Evolutionary conservation across 192 early-diverging fungal species (phyloP).

Genomic region (Funneliformis geosporum): DNA sequence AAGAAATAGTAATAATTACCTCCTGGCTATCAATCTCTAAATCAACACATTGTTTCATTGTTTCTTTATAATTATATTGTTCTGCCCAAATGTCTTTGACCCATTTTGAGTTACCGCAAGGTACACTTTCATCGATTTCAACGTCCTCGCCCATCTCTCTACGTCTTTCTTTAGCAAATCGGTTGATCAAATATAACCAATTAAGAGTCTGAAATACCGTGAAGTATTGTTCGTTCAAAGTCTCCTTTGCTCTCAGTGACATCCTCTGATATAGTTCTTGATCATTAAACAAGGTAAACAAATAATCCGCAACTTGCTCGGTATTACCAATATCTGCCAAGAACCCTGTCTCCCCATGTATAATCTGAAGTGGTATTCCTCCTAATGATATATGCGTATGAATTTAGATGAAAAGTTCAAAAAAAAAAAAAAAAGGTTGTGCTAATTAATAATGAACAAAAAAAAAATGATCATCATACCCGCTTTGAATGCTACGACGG

Average conservation of each 20-base stretch:
- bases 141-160: slow-evolving; percentile 27
- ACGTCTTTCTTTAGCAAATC: slow-evolving; percentile 47
- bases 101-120: slow-evolving; percentile 43
- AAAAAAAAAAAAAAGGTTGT: too few relatives aligned
- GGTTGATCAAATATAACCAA: slow-evolving; percentile 72
- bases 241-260: slow-evolving; percentile 39
- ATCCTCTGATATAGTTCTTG: slow-evolving; percentile 49
- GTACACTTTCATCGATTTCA: slow-evolving; percentile 26
- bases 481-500: slow-evolving; percentile 54
- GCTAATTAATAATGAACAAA: neutral
- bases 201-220: slow-evolving; percentile 71
- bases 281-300: slow-evolving; percentile 63
- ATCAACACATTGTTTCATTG: neutral
- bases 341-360: slow-evolving; percentile 67
- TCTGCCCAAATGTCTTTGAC: slow-evolving; percentile 48
- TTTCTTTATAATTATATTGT: slow-evolving; percentile 32
- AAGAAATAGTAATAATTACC: neutral
- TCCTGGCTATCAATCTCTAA: neutral
- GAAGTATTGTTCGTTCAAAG: slow-evolving; percentile 67
- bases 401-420: neutral
- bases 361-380: slow-evolving; percentile 83
- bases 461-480: slow-evolving; percentile 43
- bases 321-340: slow-evolving; percentile 65
- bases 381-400: slow-evolving; percentile 42
- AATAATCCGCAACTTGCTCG: slow-evolving; percentile 58